These are phyloP conservation scores for Pulveroboletus frians DNA, from an alignment of 768 basidiomycete species.

Conservation along the genomic window DNA sequence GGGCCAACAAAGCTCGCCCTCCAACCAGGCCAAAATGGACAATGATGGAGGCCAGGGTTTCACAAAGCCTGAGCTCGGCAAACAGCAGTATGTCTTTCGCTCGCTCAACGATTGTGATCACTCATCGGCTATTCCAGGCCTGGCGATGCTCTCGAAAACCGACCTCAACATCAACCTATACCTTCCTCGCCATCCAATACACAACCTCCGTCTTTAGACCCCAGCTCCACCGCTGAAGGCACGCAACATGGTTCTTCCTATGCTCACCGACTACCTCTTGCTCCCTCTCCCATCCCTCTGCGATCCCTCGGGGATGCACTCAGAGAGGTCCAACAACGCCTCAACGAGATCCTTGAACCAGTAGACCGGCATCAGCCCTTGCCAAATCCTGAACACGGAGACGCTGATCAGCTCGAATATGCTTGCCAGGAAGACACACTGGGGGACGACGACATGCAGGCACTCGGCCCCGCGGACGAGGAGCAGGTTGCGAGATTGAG, in stretches of 20 bases:
- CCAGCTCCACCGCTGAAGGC: constrained; percentile 38
- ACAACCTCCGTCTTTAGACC: constrained; percentile 14
- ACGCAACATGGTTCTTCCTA: constrained; percentile 41
- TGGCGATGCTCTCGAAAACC: constrained; percentile 8
- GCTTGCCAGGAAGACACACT: constrained; percentile 54
- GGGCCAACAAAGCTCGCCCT: constrained; percentile 19
- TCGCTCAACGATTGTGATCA: not conserved
- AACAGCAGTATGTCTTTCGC: constrained; percentile 14
- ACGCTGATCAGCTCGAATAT: constrained; percentile 66
- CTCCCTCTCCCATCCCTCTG: constrained; percentile 45
- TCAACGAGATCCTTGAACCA: constrained; percentile 70
- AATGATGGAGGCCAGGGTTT: constrained; percentile 20
- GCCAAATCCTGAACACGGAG: constrained; percentile 34
- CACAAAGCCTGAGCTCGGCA: constrained; percentile 15
- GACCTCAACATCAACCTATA: constrained; percentile 2
- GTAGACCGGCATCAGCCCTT: constrained; percentile 31
- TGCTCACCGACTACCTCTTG: constrained; percentile 36
- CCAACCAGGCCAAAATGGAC: constrained; percentile 11
- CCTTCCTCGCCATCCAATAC: not conserved
- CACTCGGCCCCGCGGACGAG: constrained; percentile 80
- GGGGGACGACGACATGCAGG: constrained; percentile 72
- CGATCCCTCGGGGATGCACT: constrained; percentile 82
- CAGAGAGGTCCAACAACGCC: constrained; percentile 75
- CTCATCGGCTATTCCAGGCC: constrained; percentile 7
- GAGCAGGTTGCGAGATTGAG: constrained; percentile 79